These are phyloP conservation scores for Cucumis sativus DNA, from an alignment of 306 rosid genomes.

Conservation along the genomic window DNA sequence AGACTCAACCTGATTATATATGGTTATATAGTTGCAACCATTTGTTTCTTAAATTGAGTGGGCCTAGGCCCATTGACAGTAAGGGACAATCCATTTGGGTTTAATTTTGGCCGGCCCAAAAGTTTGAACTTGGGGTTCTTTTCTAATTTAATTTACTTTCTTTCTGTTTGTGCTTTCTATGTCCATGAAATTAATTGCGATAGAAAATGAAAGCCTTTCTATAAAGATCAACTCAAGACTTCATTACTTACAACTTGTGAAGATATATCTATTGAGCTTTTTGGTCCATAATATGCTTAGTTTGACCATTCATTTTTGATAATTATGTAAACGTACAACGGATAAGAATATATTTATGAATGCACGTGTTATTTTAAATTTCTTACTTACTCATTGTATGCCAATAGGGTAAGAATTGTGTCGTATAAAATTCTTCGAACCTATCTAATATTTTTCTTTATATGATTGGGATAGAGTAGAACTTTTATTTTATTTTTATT, in stretches of 20 bases:
- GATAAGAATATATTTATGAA: too few relatives aligned
- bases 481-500: too few relatives aligned
- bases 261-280: not conserved
- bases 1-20: too few relatives aligned
- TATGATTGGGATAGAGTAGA: too few relatives aligned
- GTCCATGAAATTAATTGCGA: not conserved
- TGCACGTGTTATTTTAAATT: not conserved
- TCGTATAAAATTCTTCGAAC: too few relatives aligned
- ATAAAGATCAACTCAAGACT: too few relatives aligned
- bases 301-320: not conserved
- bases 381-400: not conserved
- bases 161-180: not conserved
- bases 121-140: not conserved
- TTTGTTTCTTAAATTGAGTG: not conserved
- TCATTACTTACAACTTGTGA: not conserved
- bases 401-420: not conserved
- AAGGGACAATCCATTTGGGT: not conserved
- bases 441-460: too few relatives aligned
- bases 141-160: too few relatives aligned
- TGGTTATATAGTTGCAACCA: too few relatives aligned
- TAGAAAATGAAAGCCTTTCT: not conserved
- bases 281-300: not conserved
- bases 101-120: not conserved
- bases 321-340: not conserved
- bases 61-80: not conserved